Base-by-base conservation (phyloP, 805 yeast genomes). In the Tetrapisispora phaffii region DNA sequence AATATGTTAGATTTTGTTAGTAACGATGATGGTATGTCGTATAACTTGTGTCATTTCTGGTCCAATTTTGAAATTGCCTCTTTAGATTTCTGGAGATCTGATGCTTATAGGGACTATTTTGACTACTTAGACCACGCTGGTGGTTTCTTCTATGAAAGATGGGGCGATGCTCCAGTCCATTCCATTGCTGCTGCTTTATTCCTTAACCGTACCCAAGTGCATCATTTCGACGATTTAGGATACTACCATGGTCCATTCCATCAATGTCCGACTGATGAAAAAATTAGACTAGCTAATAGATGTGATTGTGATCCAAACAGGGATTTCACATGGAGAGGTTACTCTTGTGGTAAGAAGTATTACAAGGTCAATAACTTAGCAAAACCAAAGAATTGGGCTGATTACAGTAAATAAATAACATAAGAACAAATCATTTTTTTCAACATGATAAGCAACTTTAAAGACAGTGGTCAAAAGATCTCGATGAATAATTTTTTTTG, bases 161-260 rank as follows among this genome's bases (percentile, higher is more conserved):
- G 95, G 96, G 95, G 95, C 55, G 96, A 86, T 65, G 95, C 95
- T 23, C 96, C 96, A 31, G 82, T 86, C 41, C 96, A 86, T 65
- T 83, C 94, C 6, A 80, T 86, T 57, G 96, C 93, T 28, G 95
- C 85, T 19, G 70, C 93, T 4, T 68, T 87, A 52, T 84, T 87
- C 68, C 60, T 85, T 63, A 78, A 83, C 44, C 77, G 75, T 61
- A 79, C 76, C 49, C 70, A 80, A 58, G 67, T 87, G 41, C 95
- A 87, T 59, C 79, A 82, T 72, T 88, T 88, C 61, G 82, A 77
- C 48, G 95, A 86, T 57, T 76, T 86, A 50, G 95, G 95, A 42
- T 86, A 87, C 66, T 83, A 60, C 69, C 96, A 86, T 61, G 80
- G 74, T 48, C 95, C 95, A 20, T 85, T 80, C 76, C 69, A 75